A percentile compares a stretch with the other conserved stretches of the same genome.
Evolutionary conservation across 768 basidiomycete genomes (phyloP).

Genomic region (Suillus fuscotomentosus): DNA sequence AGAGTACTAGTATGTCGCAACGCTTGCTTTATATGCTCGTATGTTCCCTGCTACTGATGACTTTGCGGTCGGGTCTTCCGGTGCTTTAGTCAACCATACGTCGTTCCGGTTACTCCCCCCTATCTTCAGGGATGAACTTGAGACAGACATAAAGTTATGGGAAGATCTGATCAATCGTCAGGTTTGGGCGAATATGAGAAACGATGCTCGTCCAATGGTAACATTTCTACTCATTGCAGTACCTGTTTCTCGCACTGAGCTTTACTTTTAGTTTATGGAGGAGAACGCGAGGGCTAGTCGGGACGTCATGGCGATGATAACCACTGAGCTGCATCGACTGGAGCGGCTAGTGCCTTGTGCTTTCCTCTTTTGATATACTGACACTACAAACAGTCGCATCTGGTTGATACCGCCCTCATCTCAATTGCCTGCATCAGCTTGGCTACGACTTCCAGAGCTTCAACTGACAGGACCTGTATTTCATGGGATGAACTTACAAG

Average conservation of each 20-base stretch:
- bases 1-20: conserved; percentile 30
- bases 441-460: conserved; percentile 56
- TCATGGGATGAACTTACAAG: conserved; percentile 66
- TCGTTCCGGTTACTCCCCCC: conserved; percentile 86
- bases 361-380: conserved; percentile 12
- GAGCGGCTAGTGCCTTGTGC: conserved; percentile 48
- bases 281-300: conserved; percentile 44
- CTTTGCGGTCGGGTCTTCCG: conserved; percentile 53
- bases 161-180: conserved; percentile 65
- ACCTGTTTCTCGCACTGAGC: not conserved
- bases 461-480: conserved; percentile 69
- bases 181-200: conserved; percentile 68
- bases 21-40: conserved; percentile 75
- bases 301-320: conserved; percentile 65
- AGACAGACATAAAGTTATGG: conserved; percentile 53
- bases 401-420: conserved; percentile 49
- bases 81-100: conserved; percentile 48
- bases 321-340: conserved; percentile 57
- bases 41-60: conserved; percentile 63
- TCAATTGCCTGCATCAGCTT: conserved; percentile 38
- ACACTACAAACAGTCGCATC: conserved; percentile 52
- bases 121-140: conserved; percentile 83
- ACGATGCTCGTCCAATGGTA: conserved; percentile 41
- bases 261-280: conserved; percentile 16
- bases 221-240: not conserved